Conservation (phyloP, 495 filamentous ascomycete species). For the Podospora conica region DNA sequence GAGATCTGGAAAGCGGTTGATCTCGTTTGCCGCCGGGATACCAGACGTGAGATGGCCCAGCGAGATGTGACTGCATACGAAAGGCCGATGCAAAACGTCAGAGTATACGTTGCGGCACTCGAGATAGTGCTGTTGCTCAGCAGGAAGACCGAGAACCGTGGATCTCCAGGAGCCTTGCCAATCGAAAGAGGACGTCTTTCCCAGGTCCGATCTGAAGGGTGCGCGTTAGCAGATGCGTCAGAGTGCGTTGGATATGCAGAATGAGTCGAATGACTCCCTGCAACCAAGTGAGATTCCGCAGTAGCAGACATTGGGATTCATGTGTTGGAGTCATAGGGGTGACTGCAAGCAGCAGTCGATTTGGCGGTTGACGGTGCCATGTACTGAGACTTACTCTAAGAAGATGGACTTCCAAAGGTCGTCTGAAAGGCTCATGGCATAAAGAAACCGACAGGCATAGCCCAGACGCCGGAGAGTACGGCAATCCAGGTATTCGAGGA, state of each 20-base stretch:
- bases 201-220: conserved; percentile 18
- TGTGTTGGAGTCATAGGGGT: neutral
- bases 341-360: neutral
- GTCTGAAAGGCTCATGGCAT: conserved; percentile 78
- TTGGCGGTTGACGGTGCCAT: neutral
- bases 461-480: conserved; percentile 58
- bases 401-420: conserved; percentile 89
- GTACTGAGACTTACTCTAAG: conserved; percentile 60
- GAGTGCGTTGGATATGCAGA: neutral
- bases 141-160: conserved; percentile 63
- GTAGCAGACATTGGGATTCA: neutral
- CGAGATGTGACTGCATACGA: conserved; percentile 74
- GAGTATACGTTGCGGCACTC: conserved; percentile 80
- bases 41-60: conserved; percentile 57
- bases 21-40: conserved; percentile 69
- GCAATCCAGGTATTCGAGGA: conserved; percentile 71
- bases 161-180: conserved; percentile 88
- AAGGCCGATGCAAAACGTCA: conserved; percentile 84
- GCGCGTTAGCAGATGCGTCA: conserved; percentile 11
- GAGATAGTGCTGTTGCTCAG: conserved; percentile 44
- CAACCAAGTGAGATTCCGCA: neutral
- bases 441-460: conserved; percentile 81
- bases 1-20: conserved; percentile 62
- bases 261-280: neutral
- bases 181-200: conserved; percentile 38